A percentile compares a stretch with the other conserved stretches of the same genome.
These are phyloP conservation scores for Debaryomyces udenii DNA, from an alignment of 1,139 yeast genomes.

Conservation along the genomic window DNA sequence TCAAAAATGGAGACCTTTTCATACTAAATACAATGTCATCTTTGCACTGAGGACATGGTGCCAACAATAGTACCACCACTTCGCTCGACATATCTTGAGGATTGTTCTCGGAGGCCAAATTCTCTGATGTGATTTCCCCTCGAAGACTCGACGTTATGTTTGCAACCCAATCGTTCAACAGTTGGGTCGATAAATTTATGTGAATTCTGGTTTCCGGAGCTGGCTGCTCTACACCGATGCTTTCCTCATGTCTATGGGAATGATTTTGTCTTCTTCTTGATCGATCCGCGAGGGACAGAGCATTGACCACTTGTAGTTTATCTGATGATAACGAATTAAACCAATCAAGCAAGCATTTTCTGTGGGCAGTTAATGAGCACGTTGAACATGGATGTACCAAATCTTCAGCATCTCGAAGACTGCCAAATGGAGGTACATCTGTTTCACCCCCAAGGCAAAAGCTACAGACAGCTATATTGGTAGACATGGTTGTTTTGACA, in stretches of 20 bases:
- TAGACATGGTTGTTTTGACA: constrained; percentile 1
- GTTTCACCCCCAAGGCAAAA: constrained; percentile 45
- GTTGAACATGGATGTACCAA: constrained; percentile 45
- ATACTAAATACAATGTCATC: constrained; percentile 39
- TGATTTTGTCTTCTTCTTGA: constrained; percentile 5
- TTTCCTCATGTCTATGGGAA: constrained; percentile 5
- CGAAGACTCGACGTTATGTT: constrained; percentile 13
- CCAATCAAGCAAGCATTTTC: constrained; percentile 49
- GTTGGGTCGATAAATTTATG: constrained; percentile 23
- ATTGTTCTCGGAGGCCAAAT: background rate
- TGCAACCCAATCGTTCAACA: constrained; percentile 24
- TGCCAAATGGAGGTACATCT: constrained; percentile 49
- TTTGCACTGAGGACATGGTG: constrained; percentile 51
- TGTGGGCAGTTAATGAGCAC: constrained; percentile 42
- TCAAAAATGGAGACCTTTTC: constrained; percentile 33
- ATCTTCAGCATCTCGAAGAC: constrained; percentile 40
- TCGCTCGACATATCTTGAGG: background rate
- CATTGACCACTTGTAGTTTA: constrained; percentile 30
- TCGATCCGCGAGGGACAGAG: constrained; percentile 13
- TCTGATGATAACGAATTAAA: constrained; percentile 40
- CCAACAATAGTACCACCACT: constrained; percentile 26
- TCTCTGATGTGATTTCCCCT: constrained; percentile 2
- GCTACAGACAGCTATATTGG: constrained; percentile 27
- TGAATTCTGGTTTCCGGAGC: constrained; percentile 17
- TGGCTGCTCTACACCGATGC: constrained; percentile 21